Base-by-base conservation (phyloP, 1,139 yeast genomes). In the Candida smagusa region DNA sequence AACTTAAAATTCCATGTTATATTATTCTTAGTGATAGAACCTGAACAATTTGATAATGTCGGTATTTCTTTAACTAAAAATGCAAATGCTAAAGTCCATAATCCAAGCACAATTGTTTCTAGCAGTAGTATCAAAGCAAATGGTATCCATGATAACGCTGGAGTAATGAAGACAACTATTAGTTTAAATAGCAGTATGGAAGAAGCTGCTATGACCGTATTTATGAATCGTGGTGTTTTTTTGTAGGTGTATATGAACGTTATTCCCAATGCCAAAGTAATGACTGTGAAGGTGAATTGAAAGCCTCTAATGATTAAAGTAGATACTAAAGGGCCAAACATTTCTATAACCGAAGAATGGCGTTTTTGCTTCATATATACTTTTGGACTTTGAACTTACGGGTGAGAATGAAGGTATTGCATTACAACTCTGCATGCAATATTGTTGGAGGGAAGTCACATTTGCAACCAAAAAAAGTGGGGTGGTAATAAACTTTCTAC, bases 71-170 rank as follows among this genome's bases (percentile, higher is more conserved):
- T 28, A 12, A 34, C 33, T 32, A 42, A 30, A 12, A 38, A 36
- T 21, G 34, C 45, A 31, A 45, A 45, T 4, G 40, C 42, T 22
- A 37, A 34, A 5, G 40, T 37, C 47, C 47, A 45, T 7, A 42
- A 30, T 9, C 37, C 43, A 9, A 45, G 35, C 9, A 42, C 26
- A 3, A 36, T 12, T 7, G 34, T 8, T 33, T 45, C 49, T 12
- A 33, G 12, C 12, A 30, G 22, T 9, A 44, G 27, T 4, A 44
- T 33, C 22, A 35, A 30, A 23, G 37, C 38, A 19, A 26, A 35
- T n/a, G 49, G 49, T 4, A 44, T 12, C 9, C 12, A 21, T 8
- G 23, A 24, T 5, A 41, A 31, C 6, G 39, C 9, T 8, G 42
- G 40, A n/a, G 40, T 43, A 6, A 42, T 37, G 9, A 39, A 30